Evolutionary conservation across 2,329 filamentous ascomycete genomes (phyloP).

Genomic region (Sclerotinia nivalis): DNA sequence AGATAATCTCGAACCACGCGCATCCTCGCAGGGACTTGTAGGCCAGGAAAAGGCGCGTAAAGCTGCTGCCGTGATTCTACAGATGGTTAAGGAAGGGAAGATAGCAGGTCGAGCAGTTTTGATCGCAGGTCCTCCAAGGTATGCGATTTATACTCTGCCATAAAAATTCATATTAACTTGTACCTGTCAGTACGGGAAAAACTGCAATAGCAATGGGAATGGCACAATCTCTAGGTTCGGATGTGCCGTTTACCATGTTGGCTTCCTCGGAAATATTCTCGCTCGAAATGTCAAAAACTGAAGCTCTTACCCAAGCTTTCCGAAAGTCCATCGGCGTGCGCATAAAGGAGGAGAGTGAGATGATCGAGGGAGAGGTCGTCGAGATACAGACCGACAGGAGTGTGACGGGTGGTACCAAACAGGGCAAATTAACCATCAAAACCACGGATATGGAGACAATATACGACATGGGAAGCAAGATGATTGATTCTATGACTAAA

Average conservation of each 20-base stretch:
- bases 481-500: slow-evolving; percentile 99
- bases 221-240: slow-evolving; percentile 90
- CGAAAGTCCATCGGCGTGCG: slow-evolving; percentile 96
- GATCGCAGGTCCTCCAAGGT: slow-evolving; percentile 90
- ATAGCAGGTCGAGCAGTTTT: slow-evolving; percentile 93
- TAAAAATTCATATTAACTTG: slow-evolving; percentile 21
- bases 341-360: slow-evolving; percentile 98
- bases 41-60: slow-evolving; percentile 96
- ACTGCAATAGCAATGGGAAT: slow-evolving; percentile 99
- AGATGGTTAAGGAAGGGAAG: slow-evolving; percentile 99
- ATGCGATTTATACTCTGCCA: slow-evolving; percentile 32
- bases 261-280: slow-evolving; percentile 98
- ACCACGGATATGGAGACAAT: slow-evolving; percentile 99
- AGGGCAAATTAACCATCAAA: slow-evolving; percentile 98
- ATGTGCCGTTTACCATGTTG: slow-evolving; percentile 95
- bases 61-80: slow-evolving; percentile 90
- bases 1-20: slow-evolving; percentile 84
- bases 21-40: slow-evolving; percentile 86
- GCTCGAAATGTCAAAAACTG: slow-evolving; percentile 98
- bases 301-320: slow-evolving; percentile 97
- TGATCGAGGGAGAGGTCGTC: slow-evolving; percentile 98
- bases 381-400: slow-evolving; percentile 98
- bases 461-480: slow-evolving; percentile 99
- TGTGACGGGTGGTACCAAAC: slow-evolving; percentile 94
- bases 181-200: slow-evolving; percentile 76